These are phyloP conservation scores for Cucurbita maxima DNA, from an alignment of 306 rosid genomes.

Conservation along the genomic window DNA sequence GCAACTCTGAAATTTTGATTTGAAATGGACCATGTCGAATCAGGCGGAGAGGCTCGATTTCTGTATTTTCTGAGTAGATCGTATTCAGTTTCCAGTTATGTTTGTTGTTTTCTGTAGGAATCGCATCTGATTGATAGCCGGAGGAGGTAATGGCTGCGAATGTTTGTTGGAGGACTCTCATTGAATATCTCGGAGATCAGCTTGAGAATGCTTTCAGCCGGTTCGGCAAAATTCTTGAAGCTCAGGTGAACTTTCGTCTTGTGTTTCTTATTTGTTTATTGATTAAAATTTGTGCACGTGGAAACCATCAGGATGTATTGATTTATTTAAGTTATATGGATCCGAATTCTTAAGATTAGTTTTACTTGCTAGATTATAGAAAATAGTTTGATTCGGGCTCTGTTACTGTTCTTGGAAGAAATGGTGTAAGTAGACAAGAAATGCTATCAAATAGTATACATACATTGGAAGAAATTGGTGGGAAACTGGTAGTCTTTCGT, in stretches of 20 bases:
- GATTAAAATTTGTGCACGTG: too few species aligned
- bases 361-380: constrained; percentile 28
- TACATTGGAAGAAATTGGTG: neutral
- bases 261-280: neutral
- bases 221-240: constrained; percentile 66
- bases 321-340: constrained; percentile 32
- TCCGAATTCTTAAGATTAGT: constrained; percentile 22
- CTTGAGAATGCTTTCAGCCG: constrained; percentile 68
- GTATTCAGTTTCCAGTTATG: neutral
- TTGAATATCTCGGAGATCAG: constrained; percentile 85
- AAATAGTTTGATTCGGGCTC: constrained; percentile 19
- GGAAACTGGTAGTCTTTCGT: neutral
- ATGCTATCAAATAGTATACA: neutral
- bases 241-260: constrained; percentile 37
- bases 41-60: neutral
- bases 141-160: constrained; percentile 45
- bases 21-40: neutral
- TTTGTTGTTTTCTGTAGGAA: neutral
- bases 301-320: constrained; percentile 25
- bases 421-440: neutral
- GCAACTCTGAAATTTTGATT: neutral
- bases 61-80: neutral
- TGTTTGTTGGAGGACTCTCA: constrained; percentile 83
- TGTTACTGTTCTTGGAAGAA: constrained; percentile 2
- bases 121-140: neutral